Percentiles rank a stretch among this genome's conserved stretches.
Conservation (phyloP, 106 monocot genomes). For the Allium cepa region DNA sequence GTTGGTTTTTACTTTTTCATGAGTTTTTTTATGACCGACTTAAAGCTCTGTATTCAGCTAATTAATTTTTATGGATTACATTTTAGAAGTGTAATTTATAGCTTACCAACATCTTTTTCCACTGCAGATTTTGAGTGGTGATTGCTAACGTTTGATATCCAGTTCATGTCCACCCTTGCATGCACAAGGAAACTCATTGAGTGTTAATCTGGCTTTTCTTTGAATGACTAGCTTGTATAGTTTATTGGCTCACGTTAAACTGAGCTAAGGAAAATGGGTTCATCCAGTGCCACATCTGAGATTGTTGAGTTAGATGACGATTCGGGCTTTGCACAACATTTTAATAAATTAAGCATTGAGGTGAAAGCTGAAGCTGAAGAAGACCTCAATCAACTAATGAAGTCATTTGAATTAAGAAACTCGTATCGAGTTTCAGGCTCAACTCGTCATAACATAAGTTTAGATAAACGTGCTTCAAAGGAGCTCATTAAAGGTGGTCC, state of each 20-base stretch:
- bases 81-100: too few relatives aligned
- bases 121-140: too few relatives aligned
- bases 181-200: too few relatives aligned
- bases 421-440: constrained; percentile 9
- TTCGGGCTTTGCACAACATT: constrained; percentile 5
- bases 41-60: too few relatives aligned
- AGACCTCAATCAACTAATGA: constrained; percentile 25
- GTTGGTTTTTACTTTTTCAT: too few relatives aligned
- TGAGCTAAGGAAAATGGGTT: constrained; percentile 20
- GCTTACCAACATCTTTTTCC: too few relatives aligned
- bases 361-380: constrained; percentile 2
- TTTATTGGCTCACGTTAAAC: background rate
- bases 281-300: constrained; percentile 40
- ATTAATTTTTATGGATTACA: too few relatives aligned
- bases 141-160: too few relatives aligned
- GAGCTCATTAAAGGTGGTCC: constrained; percentile 19
- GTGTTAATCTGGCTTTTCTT: too few relatives aligned
- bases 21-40: too few relatives aligned
- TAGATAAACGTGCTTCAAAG: constrained; percentile 13
- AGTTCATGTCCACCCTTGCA: too few relatives aligned
- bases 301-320: constrained; percentile 56
- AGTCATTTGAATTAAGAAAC: constrained; percentile 22
- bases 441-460: constrained; percentile 2
- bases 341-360: constrained; percentile 17
- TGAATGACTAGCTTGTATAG: too few relatives aligned